A percentile compares a stretch with the other conserved stretches of the same genome.
Evolutionary conservation across 768 basidiomycete species (phyloP).

Genomic region (Leccinum variicolor): DNA sequence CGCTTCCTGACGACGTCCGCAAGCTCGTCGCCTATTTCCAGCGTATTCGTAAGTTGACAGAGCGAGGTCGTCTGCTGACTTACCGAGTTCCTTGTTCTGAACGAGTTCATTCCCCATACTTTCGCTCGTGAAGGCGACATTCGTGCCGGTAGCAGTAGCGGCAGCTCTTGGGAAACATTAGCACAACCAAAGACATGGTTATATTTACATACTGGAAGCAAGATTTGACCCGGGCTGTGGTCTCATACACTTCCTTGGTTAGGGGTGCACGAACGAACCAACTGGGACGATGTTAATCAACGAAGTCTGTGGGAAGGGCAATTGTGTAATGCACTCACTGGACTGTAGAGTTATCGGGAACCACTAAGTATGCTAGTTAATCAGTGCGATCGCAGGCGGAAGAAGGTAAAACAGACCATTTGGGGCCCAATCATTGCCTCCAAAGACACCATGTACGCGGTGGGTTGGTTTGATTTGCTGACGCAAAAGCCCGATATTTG

Average conservation of each 20-base stretch:
- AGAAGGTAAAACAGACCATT: slow-evolving; percentile 47
- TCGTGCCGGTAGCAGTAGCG: slow-evolving; percentile 63
- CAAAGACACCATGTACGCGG: slow-evolving; percentile 77
- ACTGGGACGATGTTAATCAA: slow-evolving; percentile 28
- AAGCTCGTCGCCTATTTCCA: slow-evolving; percentile 55
- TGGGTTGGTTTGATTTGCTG: slow-evolving; percentile 79
- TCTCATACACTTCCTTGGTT: slow-evolving; percentile 54
- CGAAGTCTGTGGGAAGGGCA: not conserved
- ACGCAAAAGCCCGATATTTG: slow-evolving; percentile 71
- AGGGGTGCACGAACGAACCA: slow-evolving; percentile 76
- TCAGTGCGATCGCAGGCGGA: not conserved
- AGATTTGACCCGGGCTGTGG: slow-evolving; percentile 56
- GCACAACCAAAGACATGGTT: not conserved
- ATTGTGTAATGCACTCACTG: slow-evolving; percentile 37
- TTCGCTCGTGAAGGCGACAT: slow-evolving; percentile 38
- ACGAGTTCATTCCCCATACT: slow-evolving; percentile 52
- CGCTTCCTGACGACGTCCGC: slow-evolving; percentile 56
- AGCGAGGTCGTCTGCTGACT: not conserved
- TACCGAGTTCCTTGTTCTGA: slow-evolving; percentile 66
- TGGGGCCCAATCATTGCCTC: slow-evolving; percentile 70
- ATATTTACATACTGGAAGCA: slow-evolving; percentile 62
- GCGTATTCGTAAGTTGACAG: not conserved
- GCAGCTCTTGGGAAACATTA: slow-evolving; percentile 47
- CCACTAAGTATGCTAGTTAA: slow-evolving; percentile 45
- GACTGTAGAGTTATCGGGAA: slow-evolving; percentile 78